Percentiles rank a stretch among this genome's conserved stretches.
phyloP scores from a whole-genome alignment of 139 green algal species.

The Mesotaenium endlicherianum region DNA sequence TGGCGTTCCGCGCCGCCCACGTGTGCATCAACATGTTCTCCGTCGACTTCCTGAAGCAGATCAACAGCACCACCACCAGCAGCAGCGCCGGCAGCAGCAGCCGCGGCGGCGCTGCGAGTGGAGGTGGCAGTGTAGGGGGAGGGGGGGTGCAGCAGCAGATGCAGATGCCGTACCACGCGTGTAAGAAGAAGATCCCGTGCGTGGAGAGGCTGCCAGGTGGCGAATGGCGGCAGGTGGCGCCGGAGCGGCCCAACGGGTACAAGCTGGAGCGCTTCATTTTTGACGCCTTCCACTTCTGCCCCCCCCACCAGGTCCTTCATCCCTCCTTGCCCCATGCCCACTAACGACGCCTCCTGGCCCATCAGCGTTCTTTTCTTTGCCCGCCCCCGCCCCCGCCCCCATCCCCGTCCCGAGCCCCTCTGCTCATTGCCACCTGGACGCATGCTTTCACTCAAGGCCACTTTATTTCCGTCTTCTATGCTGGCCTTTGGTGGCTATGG shows the following conservation, averaged over 20 bases:
- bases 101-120: too few relatives aligned
- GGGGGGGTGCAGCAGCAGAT: not conserved
- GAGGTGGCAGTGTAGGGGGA: not conserved
- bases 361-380: too few relatives aligned
- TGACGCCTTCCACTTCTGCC: conserved; percentile 76
- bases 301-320: conserved; percentile 29
- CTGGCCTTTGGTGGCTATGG: too few relatives aligned
- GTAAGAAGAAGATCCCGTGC: conserved; percentile 77
- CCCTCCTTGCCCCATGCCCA: too few relatives aligned
- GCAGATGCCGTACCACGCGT: conserved; percentile 75
- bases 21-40: conserved; percentile 96
- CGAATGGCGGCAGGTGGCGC: conserved; percentile 52
- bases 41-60: conserved; percentile 66
- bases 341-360: too few relatives aligned
- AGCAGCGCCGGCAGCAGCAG: too few relatives aligned
- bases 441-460: too few relatives aligned
- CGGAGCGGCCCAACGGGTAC: conserved; percentile 61
- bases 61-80: too few relatives aligned
- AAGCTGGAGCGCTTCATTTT: conserved; percentile 98
- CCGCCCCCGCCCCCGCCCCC: too few relatives aligned
- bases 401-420: too few relatives aligned
- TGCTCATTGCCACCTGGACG: too few relatives aligned
- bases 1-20: conserved; percentile 76
- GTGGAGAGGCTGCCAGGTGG: conserved; percentile 16
- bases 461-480: too few relatives aligned